Evolutionary conservation across 208 protist genomes (phyloP), one percentile per base, ranked within the genome.

Genomic region (Herpetomonas muscarum): DNA sequence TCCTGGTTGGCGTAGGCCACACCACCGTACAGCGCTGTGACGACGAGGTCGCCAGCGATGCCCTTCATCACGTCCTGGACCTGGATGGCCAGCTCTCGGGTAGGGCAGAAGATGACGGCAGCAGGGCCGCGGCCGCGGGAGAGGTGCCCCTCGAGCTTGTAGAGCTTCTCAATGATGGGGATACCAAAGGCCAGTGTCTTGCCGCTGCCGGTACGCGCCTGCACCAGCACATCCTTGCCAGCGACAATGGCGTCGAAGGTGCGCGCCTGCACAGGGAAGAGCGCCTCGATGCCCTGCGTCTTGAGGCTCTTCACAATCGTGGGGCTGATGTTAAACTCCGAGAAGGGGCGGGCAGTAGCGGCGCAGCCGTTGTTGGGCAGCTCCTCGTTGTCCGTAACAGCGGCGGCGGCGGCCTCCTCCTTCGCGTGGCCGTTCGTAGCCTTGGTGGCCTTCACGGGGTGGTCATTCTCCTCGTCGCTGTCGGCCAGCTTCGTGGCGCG

Each of bases 21-120:
- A n/a, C 96, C 96, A 37, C 96, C 96, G 57, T 98, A 96, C 9
- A 98, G 79, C 0, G 86, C 70, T 22, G 79, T 68, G 36, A 99
- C 98, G 25, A 98, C 56, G 25, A 99, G 81, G 1, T 93, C 94
- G n/a, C 86, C 82, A 31, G 71, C 85, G 42, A 98, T 91, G 22
- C 77, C 64, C 10, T 82, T 68, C 45, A 96, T 54, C 25, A 88
- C 79, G 32, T 99, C 95, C 62, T 98, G 98, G 32, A 99, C 99
- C 88, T 99, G 99, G 61, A 93, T 79, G 2, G 92, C 92, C 7
- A 99, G 87, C 81, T 99, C 98, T 31, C 98, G 79, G 1, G 98
- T 99, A 4, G 99, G 99, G 57, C 97, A 90, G 52, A 99, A 94
- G 32, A 99, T 76, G 13, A 98, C 71, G 3, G 92, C 95, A 59